Base-by-base conservation (phyloP, 345 rosid species). In the Bruguiera gymnorhiza region DNA sequence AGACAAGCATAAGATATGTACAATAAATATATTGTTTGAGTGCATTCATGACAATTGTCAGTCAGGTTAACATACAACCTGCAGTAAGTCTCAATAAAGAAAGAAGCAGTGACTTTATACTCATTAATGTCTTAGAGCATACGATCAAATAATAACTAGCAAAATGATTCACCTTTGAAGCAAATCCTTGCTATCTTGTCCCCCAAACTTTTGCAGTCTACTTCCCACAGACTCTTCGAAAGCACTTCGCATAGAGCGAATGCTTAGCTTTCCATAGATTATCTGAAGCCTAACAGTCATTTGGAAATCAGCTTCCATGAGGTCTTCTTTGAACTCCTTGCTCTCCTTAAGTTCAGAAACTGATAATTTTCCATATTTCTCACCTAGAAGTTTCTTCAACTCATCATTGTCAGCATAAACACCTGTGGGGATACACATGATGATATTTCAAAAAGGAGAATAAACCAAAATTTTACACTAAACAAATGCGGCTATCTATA, bases 151-250 rank as follows among this genome's bases (percentile, higher is more conserved):
- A 60, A 52, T 19, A 30, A 23, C 18, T 57, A 36, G 26, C 61
- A 64, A 57, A 54, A 18, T 1, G 8, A 29, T 56, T 78, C 65
- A 94, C 98, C 93, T 88, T 63, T 86, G 91, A 72, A 91, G 95
- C 85, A 94, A 76, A 26, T 86, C 88, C 67, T 87, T 76, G 74
- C 82, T 88, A 39, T 87, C 84, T 23, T 80, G 59, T 67, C 82
- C 87, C 36, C 93, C 84, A 52, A 94, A 94, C 76, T 83, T 91
- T 43, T 75, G 80, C 65, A 94, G 91, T 60, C 96, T 82, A 82
- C 82, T 88, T 74, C 96, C 96, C 2, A 94, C 90, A 15, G 96
- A 86, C 63, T 89, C 93, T 82, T 88, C 89, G 59, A 88, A 94
- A 54, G 98, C 93, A 81, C 76, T 86, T 29, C 96, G 89, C 0